Conservation (phyloP, 441 rosid species). For the Pelargonium myrrhifolium region DNA sequence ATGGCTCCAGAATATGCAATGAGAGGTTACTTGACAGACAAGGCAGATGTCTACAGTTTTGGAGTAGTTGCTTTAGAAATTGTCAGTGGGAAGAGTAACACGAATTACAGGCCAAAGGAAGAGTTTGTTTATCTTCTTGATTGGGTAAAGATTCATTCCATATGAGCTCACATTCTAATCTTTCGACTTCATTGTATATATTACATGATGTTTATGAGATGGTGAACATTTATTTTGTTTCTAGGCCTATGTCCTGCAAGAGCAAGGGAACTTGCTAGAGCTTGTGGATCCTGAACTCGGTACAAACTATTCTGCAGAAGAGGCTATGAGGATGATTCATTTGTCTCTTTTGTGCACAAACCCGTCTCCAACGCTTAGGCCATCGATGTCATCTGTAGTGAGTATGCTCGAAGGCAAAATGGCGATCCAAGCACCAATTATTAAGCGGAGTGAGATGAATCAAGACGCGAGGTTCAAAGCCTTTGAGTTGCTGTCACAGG, state of each 20-base stretch:
- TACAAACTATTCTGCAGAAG: slow-evolving; percentile 35
- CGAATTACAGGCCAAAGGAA: slow-evolving; percentile 19
- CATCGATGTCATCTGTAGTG: slow-evolving; percentile 58
- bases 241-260: slow-evolving; percentile 46
- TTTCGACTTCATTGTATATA: not conserved
- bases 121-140: slow-evolving; percentile 34
- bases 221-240: not conserved
- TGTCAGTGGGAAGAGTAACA: slow-evolving; percentile 35
- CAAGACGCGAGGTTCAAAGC: too few relatives aligned
- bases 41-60: slow-evolving; percentile 44
- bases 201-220: not conserved
- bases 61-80: slow-evolving; percentile 46
- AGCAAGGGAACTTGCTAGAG: slow-evolving; percentile 36
- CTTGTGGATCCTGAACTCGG: slow-evolving; percentile 48
- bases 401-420: slow-evolving; percentile 61
- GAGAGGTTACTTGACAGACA: slow-evolving; percentile 41
- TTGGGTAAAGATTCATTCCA: slow-evolving; percentile 27
- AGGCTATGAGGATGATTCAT: slow-evolving; percentile 44
- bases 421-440: too few relatives aligned
- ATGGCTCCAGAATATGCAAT: slow-evolving; percentile 51
- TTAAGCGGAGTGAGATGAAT: too few relatives aligned
- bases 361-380: slow-evolving; percentile 39
- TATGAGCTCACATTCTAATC: not conserved
- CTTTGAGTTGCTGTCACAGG: too few relatives aligned
- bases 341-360: slow-evolving; percentile 50